Percentiles rank a stretch among this genome's conserved stretches.
Evolutionary conservation across 2,329 filamentous ascomycete species (phyloP).

Genomic region (Pseudomassariella vexata): DNA sequence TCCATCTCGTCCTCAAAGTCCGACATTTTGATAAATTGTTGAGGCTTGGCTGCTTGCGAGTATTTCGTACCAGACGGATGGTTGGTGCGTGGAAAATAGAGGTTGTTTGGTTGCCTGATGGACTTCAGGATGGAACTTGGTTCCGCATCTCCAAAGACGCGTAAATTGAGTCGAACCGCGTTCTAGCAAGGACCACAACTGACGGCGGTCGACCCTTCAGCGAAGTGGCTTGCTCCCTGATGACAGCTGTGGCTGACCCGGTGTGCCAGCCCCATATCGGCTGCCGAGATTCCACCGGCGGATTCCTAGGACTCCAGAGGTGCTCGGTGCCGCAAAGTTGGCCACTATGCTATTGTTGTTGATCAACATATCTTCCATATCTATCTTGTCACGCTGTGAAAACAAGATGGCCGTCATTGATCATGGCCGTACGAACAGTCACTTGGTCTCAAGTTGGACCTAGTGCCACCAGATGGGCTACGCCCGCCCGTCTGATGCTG

Average conservation of each 20-base stretch:
- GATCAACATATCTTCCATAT: slow-evolving; percentile 3
- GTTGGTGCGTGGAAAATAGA: background rate
- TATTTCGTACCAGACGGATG: no score
- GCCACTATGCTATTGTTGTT: background rate
- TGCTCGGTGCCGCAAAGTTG: no score
- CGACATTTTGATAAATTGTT: no score
- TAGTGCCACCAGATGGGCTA: slow-evolving; percentile 5
- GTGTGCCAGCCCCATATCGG: background rate
- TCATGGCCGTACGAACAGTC: background rate
- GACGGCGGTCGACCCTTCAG: no score
- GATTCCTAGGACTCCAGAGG: background rate
- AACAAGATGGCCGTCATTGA: background rate
- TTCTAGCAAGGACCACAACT: no score
- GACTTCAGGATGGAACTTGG: no score
- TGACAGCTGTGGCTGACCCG: no score
- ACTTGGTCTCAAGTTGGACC: background rate
- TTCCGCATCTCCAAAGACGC: no score
- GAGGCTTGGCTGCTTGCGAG: no score
- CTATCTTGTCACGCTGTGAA: background rate
- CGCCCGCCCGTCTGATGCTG: slow-evolving; percentile 4
- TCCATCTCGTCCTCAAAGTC: slow-evolving; percentile 59
- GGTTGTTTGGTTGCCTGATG: background rate
- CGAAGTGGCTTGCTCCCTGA: no score
- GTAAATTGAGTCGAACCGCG: no score
- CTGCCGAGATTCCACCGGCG: background rate